Percentiles rank a stretch among this genome's conserved stretches.
Conservation (phyloP, 495 filamentous ascomycete genomes). For the Aspergillus coremiiformis region DNA sequence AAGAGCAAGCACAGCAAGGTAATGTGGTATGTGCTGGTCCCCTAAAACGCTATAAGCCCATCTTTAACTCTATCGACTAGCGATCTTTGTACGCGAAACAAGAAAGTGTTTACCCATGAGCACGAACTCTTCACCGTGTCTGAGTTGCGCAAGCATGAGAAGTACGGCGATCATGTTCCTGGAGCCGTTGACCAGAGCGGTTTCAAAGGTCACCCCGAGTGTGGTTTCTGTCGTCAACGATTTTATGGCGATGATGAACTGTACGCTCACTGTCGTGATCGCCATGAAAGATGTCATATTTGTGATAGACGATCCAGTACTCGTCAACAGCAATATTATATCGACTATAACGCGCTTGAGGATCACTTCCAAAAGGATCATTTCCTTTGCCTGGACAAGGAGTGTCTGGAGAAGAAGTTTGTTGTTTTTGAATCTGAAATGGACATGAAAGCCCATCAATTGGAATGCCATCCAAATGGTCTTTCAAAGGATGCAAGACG, state of each 20-base stretch:
- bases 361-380: conserved; percentile 82
- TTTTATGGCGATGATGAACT: conserved; percentile 97
- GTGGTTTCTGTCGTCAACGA: conserved; percentile 80
- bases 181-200: conserved; percentile 89
- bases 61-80: conserved; percentile 17
- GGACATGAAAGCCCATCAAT: conserved; percentile 82
- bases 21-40: conserved; percentile 60
- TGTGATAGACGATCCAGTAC: conserved; percentile 70
- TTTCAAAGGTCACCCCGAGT: conserved; percentile 93
- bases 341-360: conserved; percentile 77
- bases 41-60: neutral
- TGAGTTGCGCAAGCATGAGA: conserved; percentile 80
- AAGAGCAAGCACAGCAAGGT: conserved; percentile 70
- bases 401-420: conserved; percentile 95
- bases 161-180: conserved; percentile 82
- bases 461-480: conserved; percentile 67
- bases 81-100: conserved; percentile 87
- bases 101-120: conserved; percentile 98
- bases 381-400: conserved; percentile 73
- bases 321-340: conserved; percentile 77
- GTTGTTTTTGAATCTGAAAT: conserved; percentile 94
- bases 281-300: conserved; percentile 90
- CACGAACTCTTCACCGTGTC: conserved; percentile 85
- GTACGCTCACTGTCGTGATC: conserved; percentile 82
- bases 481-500: conserved; percentile 76